Percentiles rank a stretch among this genome's conserved stretches.
Conservation (phyloP, 306 rosid species). For the Mimosa bimucronata region DNA sequence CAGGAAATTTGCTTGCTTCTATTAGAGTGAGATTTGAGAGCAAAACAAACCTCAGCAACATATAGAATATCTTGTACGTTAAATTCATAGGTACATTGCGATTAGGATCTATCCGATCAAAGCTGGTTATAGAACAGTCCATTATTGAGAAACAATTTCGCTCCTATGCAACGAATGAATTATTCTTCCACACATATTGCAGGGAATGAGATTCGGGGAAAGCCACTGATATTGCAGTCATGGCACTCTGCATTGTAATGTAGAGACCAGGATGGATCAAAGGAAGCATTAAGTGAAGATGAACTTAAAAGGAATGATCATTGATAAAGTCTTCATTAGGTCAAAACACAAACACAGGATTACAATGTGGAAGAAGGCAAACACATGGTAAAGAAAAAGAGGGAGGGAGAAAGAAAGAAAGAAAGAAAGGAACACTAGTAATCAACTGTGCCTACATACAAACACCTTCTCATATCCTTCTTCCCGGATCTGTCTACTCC, state of each 20-base stretch:
- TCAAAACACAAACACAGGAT: slow-evolving; percentile 49
- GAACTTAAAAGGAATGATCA: slow-evolving; percentile 54
- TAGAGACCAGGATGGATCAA: background rate
- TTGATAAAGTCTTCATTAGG: slow-evolving; percentile 50
- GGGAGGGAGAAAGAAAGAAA: too few relatives aligned
- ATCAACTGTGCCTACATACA: slow-evolving; percentile 67
- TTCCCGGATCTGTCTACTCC: slow-evolving; percentile 55
- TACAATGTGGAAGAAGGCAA: slow-evolving; percentile 46
- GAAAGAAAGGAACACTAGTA: slow-evolving; percentile 39
- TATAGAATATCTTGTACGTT: background rate
- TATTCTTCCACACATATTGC: too few relatives aligned
- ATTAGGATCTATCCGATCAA: background rate
- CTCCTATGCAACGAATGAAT: too few relatives aligned
- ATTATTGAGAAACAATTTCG: background rate
- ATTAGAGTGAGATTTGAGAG: background rate
- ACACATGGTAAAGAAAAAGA: slow-evolving; percentile 37
- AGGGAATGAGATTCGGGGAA: background rate
- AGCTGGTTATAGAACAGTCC: background rate
- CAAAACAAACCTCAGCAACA: background rate
- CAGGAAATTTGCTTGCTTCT: background rate
- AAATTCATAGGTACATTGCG: background rate
- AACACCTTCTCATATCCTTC: slow-evolving; percentile 45
- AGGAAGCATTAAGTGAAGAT: slow-evolving; percentile 39
- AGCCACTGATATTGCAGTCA: background rate
- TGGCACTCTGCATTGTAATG: background rate